Evolutionary conservation across 148 eudicot genomes (phyloP), one percentile per base, ranked within the genome.

Genomic region (Arbutus unedo): DNA sequence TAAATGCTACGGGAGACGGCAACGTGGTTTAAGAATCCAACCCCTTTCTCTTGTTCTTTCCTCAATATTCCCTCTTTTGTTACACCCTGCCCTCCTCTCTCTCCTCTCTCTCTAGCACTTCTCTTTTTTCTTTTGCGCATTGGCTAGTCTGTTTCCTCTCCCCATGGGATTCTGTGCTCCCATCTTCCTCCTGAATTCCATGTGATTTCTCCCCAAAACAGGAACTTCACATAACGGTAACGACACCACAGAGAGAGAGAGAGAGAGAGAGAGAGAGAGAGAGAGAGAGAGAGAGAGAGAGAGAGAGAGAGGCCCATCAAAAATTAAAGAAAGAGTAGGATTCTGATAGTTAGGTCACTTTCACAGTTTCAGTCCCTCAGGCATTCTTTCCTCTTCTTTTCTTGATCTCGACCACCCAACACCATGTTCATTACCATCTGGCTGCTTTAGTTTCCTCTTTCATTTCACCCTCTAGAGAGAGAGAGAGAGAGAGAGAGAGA

Each of bases 161-260:
- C 8, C 80, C 70, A 19, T 78, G 81, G 70, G 4, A 67, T 80
- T 80, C 60, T 67, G 82, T 67, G 62, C 59, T 79, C 48, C 71
- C 73, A 57, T 53, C 64, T 31, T 82, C 80, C 47, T 80, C 80
- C 62, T 50, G 73, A 76, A 57, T 76, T 73, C 57, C 62, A 5
- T 47, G 48, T 82, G 23, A 23, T 23, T 47, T 70, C 14, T 45
- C 23, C 38, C 67, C 70, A 59, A n/a, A 21, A 7, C 50, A 18
- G 0, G 66, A 50, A 2, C 57, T 48, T 38, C 5, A 59, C 76
- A 21, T 8, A 82, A 82, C 80, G 79, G 84, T 48, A 72, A 75
- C 31, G 25, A 62, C 31, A 44, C 18, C 15, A 48, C 43, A 48
- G 55, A 23, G 57, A 50, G 18, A 75, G 15, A 44, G 41, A 74